Percentiles rank a stretch among this genome's conserved stretches.
These are phyloP conservation scores for Chrysoporthe puriensis DNA, from an alignment of 2,329 filamentous ascomycete genomes.

Conservation along the genomic window DNA sequence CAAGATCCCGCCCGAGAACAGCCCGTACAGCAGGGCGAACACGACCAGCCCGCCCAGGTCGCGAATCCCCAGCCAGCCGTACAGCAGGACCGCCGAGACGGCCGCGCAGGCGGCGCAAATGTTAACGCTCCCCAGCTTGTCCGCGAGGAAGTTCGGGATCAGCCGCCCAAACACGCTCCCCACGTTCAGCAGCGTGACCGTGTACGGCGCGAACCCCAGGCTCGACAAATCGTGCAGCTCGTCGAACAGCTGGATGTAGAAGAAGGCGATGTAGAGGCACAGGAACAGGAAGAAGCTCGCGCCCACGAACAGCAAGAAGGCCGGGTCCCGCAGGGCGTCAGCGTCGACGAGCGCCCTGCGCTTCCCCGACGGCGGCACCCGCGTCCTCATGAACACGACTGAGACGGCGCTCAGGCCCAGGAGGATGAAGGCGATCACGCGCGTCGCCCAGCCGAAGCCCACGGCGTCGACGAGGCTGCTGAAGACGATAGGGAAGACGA, in stretches of 20 bases:
- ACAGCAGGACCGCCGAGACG: conserved; percentile 42
- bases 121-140: conserved; percentile 46
- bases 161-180: conserved; percentile 51
- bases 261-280: conserved; percentile 53
- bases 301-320: conserved; percentile 43
- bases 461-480: conserved; percentile 34
- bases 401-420: conserved; percentile 44
- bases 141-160: conserved; percentile 49
- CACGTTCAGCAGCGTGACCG: conserved; percentile 48
- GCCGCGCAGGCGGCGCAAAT: conserved; percentile 40
- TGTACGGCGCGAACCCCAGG: conserved; percentile 43
- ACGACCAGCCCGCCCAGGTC: conserved; percentile 42
- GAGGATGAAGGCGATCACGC: conserved; percentile 56
- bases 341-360: conserved; percentile 41
- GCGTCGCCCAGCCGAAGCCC: conserved; percentile 47
- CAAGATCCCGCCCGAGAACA: conserved; percentile 50
- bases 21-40: conserved; percentile 50
- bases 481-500: conserved; percentile 52
- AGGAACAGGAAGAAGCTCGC: conserved; percentile 47
- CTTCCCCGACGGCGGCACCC: conserved; percentile 37
- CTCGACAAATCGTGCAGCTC: conserved; percentile 45
- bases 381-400: conserved; percentile 43
- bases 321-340: conserved; percentile 42
- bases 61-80: conserved; percentile 45
- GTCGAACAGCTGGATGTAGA: conserved; percentile 49